Evolutionary conservation across 2,329 filamentous ascomycete genomes (phyloP).

Genomic region (Fusarium avenaceum): DNA sequence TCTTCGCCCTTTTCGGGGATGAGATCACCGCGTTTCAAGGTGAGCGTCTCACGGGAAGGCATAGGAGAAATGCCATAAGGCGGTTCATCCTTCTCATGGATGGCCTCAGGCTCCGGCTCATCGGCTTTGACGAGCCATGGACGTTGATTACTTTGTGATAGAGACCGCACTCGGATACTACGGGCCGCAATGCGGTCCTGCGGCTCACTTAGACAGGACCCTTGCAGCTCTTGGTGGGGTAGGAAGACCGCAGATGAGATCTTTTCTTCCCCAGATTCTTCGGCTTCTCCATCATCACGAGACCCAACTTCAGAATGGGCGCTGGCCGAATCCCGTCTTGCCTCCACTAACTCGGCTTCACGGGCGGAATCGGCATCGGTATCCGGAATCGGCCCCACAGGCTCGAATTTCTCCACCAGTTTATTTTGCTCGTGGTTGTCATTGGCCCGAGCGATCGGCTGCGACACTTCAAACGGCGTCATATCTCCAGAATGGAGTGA

Average conservation of each 20-base stretch:
- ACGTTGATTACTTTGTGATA: slow-evolving; percentile 57
- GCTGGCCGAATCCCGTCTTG: slow-evolving; percentile 56
- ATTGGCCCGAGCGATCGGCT: slow-evolving; percentile 29
- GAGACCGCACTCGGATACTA: slow-evolving; percentile 63
- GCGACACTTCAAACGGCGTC: slow-evolving; percentile 36
- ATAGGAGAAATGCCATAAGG: slow-evolving; percentile 45
- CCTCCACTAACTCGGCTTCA: slow-evolving; percentile 49
- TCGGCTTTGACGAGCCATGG: slow-evolving; percentile 72
- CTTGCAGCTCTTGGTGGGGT: slow-evolving; percentile 74
- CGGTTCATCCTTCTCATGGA: slow-evolving; percentile 43
- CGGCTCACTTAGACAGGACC: slow-evolving; percentile 50
- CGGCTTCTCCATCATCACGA: slow-evolving; percentile 54
- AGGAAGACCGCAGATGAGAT: slow-evolving; percentile 89
- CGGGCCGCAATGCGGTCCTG: slow-evolving; percentile 58
- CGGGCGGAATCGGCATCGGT: slow-evolving; percentile 39
- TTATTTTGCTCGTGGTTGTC: slow-evolving; percentile 42
- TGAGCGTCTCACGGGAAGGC: slow-evolving; percentile 50
- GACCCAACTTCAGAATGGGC: slow-evolving; percentile 55
- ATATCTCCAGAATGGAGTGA: slow-evolving; percentile 16
- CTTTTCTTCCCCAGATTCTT: slow-evolving; percentile 82
- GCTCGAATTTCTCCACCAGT: slow-evolving; percentile 37
- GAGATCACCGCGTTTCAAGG: slow-evolving; percentile 51
- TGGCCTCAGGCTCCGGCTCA: slow-evolving; percentile 58
- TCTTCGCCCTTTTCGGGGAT: slow-evolving; percentile 56
- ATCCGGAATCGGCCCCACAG: slow-evolving; percentile 47